A percentile compares a stretch with the other conserved stretches of the same genome.
Evolutionary conservation across 768 basidiomycete genomes (phyloP).

Genomic region (Crepidotus variabilis): DNA sequence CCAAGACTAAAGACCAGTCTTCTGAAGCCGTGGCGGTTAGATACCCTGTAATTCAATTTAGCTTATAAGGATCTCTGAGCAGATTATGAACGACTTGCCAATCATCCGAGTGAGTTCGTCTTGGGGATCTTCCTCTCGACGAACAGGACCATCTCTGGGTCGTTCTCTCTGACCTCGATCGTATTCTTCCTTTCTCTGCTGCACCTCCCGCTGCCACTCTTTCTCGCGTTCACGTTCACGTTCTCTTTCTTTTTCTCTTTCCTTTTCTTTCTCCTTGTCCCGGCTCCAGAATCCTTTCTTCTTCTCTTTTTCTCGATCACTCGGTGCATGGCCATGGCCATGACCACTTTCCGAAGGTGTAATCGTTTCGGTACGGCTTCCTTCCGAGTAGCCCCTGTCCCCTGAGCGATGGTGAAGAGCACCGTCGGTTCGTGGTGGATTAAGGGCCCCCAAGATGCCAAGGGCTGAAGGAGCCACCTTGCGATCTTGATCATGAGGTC

Average conservation of each 20-base stretch:
- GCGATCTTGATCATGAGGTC: not conserved
- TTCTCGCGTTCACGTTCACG: slow-evolving; percentile 30
- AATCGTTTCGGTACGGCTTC: slow-evolving; percentile 29
- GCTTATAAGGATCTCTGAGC: not conserved
- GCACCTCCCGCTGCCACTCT: slow-evolving; percentile 25
- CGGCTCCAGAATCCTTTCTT: slow-evolving; percentile 55
- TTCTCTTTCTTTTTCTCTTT: slow-evolving; percentile 34
- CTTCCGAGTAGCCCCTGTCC: not conserved
- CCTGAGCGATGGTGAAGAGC: slow-evolving; percentile 7
- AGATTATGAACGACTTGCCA: slow-evolving; percentile 33
- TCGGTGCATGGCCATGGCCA: not conserved
- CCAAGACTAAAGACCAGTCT: slow-evolving; percentile 78
- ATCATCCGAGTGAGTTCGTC: slow-evolving; percentile 70
- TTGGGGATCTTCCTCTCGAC: slow-evolving; percentile 41
- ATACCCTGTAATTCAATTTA: slow-evolving; percentile 41
- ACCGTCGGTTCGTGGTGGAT: slow-evolving; percentile 36
- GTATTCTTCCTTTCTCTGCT: slow-evolving; percentile 33
- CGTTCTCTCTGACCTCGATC: slow-evolving; percentile 21
- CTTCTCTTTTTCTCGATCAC: slow-evolving; percentile 35
- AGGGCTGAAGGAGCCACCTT: slow-evolving; percentile 36
- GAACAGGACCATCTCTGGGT: slow-evolving; percentile 19
- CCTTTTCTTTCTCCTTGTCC: slow-evolving; percentile 35
- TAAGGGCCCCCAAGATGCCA: slow-evolving; percentile 58
- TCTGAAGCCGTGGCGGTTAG: slow-evolving; percentile 77
- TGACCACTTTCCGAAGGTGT: slow-evolving; percentile 28